phyloP scores from a whole-genome alignment of 192 early-diverging fungal species.

The Coemansia sp. region DNA sequence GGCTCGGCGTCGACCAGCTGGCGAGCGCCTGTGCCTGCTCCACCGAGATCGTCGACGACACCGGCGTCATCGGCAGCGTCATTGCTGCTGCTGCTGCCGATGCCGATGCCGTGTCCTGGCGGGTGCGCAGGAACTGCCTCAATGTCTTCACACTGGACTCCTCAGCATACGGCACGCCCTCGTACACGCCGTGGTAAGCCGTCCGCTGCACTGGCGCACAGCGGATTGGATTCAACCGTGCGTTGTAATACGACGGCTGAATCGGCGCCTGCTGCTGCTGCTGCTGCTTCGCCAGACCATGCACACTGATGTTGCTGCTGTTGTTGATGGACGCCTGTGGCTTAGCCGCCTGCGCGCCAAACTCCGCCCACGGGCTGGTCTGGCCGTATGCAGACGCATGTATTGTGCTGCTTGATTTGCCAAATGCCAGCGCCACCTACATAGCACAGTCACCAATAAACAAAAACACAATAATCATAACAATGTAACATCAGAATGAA shows the following conservation, averaged over 20 bases:
- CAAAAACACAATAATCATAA: not conserved
- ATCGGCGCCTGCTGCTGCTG: constrained; percentile 8
- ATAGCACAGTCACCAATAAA: not conserved
- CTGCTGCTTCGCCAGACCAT: too few relatives aligned
- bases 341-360: not conserved
- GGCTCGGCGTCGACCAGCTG: constrained; percentile 8
- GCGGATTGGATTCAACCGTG: constrained; percentile 32
- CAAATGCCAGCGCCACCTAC: constrained; percentile 34
- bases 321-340: constrained; percentile 4
- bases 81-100: not conserved
- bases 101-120: not conserved
- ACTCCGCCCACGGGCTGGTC: not conserved
- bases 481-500: not conserved
- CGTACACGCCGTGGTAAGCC: constrained; percentile 27
- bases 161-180: constrained; percentile 37
- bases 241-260: constrained; percentile 35
- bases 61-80: constrained; percentile 6
- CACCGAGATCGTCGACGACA: constrained; percentile 6
- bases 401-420: constrained; percentile 7
- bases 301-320: not conserved
- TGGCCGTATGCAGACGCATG: not conserved
- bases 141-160: not conserved
- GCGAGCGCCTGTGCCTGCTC: constrained; percentile 8
- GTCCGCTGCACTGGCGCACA: constrained; percentile 19
- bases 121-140: not conserved